Base-by-base conservation (phyloP, 768 basidiomycete species). In the Suillus bovinus region DNA sequence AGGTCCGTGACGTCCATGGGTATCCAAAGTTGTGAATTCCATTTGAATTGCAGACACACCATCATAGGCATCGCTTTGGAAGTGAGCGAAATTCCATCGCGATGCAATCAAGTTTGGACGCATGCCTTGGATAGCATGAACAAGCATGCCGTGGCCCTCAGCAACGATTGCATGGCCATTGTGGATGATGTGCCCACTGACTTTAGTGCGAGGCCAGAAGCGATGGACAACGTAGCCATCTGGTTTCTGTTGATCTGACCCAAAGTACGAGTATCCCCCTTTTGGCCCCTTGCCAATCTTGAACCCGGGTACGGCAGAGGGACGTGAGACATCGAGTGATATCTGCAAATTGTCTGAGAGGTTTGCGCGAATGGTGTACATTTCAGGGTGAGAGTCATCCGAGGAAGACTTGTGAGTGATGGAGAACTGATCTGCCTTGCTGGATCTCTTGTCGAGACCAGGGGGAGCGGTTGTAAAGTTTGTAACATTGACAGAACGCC, bases 81-180 rank as follows among this genome's bases (percentile, higher is more conserved):
- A 99, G 78, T 91, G 83, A 33, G 81, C 89, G 78, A 99, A 99
- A 79, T 99, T 98, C 97, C 97, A 99, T 10, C 90, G 78, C 22
- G 92, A 81, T 16, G 97, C 97, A 68, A 97, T 86, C 61, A 94
- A 84, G 76, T 99, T 92, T 55, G 96, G 95, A 9, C 94, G 86
- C 94, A 99, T 96, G 74, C 96, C 97, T 73, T 99, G 96, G 73
- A 99, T 97, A 50, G 96, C 96, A 74, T 96, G 93, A 22, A 96
- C 84, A 74, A 96, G 87, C 90, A 94, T 92, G 33, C 93, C 93
- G 41, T 83, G 78, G 49, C 90, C 91, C 36, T 83, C 73, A 60
- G 86, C 76, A 9, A 79, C 55, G 60, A 78, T 76, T 7, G 88
- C 88, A 61, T 84, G 76, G 49, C 91, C 92, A 36, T 86, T 83